phyloP scores from a whole-genome alignment of 2,329 filamentous ascomycete genomes.

The Leptoxyphium fumago region DNA sequence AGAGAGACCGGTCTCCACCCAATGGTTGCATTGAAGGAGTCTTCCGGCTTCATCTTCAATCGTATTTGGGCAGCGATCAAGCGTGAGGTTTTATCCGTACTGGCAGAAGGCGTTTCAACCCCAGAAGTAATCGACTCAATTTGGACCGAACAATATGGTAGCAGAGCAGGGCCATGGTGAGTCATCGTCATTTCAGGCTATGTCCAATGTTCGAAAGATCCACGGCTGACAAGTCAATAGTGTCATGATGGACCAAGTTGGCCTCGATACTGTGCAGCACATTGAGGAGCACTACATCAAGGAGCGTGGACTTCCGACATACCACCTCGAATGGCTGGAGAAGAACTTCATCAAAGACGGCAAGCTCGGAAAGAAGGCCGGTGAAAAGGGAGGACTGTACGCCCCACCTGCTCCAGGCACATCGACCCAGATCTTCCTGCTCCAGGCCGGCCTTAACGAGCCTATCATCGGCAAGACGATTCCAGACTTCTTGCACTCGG shows the following conservation, averaged over 20 bases:
- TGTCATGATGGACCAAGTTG: constrained; percentile 34
- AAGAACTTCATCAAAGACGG: constrained; percentile 32
- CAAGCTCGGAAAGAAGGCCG: constrained; percentile 26
- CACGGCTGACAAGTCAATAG: constrained; percentile 14
- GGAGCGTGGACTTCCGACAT: constrained; percentile 29
- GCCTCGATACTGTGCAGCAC: constrained; percentile 38
- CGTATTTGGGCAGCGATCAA: constrained; percentile 44
- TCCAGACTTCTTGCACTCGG: constrained; percentile 3
- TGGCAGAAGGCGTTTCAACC: constrained; percentile 35
- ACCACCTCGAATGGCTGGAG: constrained; percentile 30
- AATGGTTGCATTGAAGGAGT: constrained; percentile 31
- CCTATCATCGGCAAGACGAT: constrained; percentile 4
- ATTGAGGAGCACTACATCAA: constrained; percentile 40
- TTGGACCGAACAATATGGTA: constrained; percentile 24
- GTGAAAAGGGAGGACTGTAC: constrained; percentile 7
- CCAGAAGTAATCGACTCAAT: constrained; percentile 37
- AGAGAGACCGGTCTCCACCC: constrained; percentile 29
- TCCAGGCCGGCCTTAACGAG: constrained; percentile 7
- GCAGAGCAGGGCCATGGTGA: constrained; percentile 5
- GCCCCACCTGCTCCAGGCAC: background rate
- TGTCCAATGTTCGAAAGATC: no score
- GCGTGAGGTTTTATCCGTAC: constrained; percentile 34
- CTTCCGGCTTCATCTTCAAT: constrained; percentile 41
- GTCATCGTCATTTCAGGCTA: background rate
- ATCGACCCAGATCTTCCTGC: constrained; percentile 7